Conservation (phyloP, 225 moss, liverwort and hornwort genomes). For the Marchantia paleacea region DNA sequence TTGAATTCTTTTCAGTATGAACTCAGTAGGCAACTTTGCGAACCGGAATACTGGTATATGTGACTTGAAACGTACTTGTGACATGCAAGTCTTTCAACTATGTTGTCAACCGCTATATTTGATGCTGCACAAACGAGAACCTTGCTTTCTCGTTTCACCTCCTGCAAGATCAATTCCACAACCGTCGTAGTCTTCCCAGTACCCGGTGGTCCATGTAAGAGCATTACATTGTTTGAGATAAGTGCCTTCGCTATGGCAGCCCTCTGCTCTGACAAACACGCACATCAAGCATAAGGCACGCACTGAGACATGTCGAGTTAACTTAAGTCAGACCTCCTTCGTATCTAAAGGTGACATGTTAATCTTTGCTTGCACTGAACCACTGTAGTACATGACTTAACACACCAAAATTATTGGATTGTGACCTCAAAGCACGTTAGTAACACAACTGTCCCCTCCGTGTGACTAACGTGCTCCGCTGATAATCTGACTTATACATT, state of each 20-base stretch:
- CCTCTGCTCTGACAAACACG: slow-evolving; percentile 82
- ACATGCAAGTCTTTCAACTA: slow-evolving; percentile 86
- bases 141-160: slow-evolving; percentile 90
- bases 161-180: slow-evolving; percentile 90
- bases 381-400: not conserved
- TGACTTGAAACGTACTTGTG: slow-evolving; percentile 53
- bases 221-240: slow-evolving; percentile 76
- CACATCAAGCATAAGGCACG: not conserved
- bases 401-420: too few species aligned
- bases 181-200: slow-evolving; percentile 96
- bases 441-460: not conserved
- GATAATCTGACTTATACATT: not conserved
- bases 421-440: too few species aligned
- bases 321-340: not conserved
- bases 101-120: slow-evolving; percentile 95
- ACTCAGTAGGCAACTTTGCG: not conserved
- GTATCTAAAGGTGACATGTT: too few species aligned
- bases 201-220: slow-evolving; percentile 97
- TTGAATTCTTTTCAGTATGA: slow-evolving; percentile 5
- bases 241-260: slow-evolving; percentile 86
- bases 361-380: not conserved
- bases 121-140: slow-evolving; percentile 95
- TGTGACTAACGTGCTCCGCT: not conserved
- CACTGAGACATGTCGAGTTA: not conserved
- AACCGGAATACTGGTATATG: too few species aligned